phyloP scores from a whole-genome alignment of 2,329 filamentous ascomycete genomes.

The Verticillium dahliae region DNA sequence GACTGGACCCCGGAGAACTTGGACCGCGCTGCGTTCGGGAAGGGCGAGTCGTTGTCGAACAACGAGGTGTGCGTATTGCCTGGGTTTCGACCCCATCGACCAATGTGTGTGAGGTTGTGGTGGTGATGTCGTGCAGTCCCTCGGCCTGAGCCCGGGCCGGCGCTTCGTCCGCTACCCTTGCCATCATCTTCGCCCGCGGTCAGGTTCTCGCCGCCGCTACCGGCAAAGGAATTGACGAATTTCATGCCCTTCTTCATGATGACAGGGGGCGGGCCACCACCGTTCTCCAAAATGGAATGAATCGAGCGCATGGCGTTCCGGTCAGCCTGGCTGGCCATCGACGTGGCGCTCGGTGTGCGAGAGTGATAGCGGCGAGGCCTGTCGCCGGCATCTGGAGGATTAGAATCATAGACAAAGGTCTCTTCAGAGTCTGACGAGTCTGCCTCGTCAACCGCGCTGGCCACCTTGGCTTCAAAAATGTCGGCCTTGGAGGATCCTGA shows the following conservation, averaged over 20 bases:
- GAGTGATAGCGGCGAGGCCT: constrained; percentile 78
- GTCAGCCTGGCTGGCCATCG: constrained; percentile 66
- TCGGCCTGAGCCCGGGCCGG: constrained; percentile 50
- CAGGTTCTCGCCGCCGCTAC: constrained; percentile 47
- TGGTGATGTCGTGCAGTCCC: constrained; percentile 71
- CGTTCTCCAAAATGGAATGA: constrained; percentile 57
- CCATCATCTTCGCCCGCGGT: constrained; percentile 61
- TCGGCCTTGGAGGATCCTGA: constrained; percentile 90
- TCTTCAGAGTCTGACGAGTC: constrained; percentile 97
- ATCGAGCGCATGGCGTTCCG: constrained; percentile 56
- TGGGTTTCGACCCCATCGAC: constrained; percentile 66
- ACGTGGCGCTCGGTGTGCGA: constrained; percentile 88
- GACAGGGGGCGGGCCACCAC: constrained; percentile 28
- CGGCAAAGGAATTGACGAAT: constrained; percentile 77
- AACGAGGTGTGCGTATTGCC: constrained; percentile 63
- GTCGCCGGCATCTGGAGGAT: constrained; percentile 65
- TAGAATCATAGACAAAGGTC: constrained; percentile 98
- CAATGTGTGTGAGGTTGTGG: constrained; percentile 62
- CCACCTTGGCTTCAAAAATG: constrained; percentile 95
- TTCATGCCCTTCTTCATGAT: constrained; percentile 91
- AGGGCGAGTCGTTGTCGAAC: constrained; percentile 73
- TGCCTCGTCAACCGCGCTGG: constrained; percentile 90
- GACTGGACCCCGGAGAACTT: constrained; percentile 54
- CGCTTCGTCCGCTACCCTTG: constrained; percentile 54
- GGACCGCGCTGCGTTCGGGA: constrained; percentile 57